Evolutionary conservation across 1,284 basidiomycete genomes (phyloP), one percentile per base, ranked within the genome.

Genomic region (Rhodotorula sp.): DNA sequence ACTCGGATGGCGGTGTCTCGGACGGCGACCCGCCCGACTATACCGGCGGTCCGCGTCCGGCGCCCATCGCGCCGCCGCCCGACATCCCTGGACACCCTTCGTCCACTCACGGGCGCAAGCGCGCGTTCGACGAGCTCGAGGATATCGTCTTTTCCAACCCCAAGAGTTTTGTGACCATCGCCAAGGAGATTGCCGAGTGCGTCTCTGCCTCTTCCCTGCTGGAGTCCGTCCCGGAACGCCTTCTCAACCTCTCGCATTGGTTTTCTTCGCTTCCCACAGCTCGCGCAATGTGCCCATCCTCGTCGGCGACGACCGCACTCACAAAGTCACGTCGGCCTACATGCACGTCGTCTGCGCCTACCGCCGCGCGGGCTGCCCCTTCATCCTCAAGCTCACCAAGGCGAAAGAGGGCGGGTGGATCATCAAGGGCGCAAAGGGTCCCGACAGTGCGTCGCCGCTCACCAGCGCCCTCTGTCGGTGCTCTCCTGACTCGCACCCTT

Each of bases 321-420:
- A 68, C 63, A 75, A 73, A 50, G 52, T 55, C 19, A 58, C 56
- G 25, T 69, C 68, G 13, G 70, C 71, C 10, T 75, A 73, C 69
- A 75, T 75, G 74, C 74, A 75, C 69, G 42, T 75, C 61, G 66
- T 58, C 45, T 75, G 74, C 65, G 49, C 67, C n/a, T 75, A 62
- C 62, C 71, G 74, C 17, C 46, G 46, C 17, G 19, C 71, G 0
- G 74, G 74, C 19, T 75, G 74, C 61, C 69, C 69, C 2, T 64
- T 75, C 55, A 73, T 73, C 59, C 61, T 75, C 56, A 71, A 71
- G 62, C 62, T 75, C 49, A 62, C 61, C 23, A 68, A 67, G 59
- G 61, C 71, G 42, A 71, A 69, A 44, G 74, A 75, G 48, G 74
- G 72, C 27, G 74, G 74, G 4, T 75, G 74, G 74, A 34, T 71